A percentile compares a stretch with the other conserved stretches of the same genome.
Conservation (phyloP, 2,329 filamentous ascomycete species). For the Fusarium hostae region DNA sequence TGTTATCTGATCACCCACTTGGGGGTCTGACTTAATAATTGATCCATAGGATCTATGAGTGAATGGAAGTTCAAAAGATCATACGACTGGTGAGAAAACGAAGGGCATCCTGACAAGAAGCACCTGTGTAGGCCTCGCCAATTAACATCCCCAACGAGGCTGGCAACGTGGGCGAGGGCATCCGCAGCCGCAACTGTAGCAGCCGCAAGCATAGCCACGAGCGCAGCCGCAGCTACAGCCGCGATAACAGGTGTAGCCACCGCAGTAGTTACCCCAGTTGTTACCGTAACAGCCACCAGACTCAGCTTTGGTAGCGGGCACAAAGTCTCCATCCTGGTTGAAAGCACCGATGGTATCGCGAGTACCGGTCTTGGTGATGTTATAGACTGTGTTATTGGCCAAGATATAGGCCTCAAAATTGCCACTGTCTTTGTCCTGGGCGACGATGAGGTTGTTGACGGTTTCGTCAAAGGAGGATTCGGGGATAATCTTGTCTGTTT, state of each 20-base stretch:
- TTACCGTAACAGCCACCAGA: background rate
- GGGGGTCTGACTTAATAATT: background rate
- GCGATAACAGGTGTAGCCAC: background rate
- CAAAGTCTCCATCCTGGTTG: background rate
- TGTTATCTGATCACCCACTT: background rate
- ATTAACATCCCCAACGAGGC: background rate
- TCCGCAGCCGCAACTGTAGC: background rate
- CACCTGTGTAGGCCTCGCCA: fast-evolving
- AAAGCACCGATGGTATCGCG: background rate
- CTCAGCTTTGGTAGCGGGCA: background rate
- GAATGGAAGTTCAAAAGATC: background rate
- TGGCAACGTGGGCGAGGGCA: background rate
- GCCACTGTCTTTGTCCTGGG: background rate
- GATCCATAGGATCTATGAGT: background rate
- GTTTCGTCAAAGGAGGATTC: background rate
- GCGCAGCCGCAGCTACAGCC: background rate
- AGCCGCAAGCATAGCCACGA: background rate
- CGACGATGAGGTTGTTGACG: background rate
- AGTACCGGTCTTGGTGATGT: background rate
- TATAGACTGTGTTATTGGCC: fast-evolving
- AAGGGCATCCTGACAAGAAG: fast-evolving
- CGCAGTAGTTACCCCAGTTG: background rate
- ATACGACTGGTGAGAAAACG: background rate
- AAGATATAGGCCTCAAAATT: background rate
- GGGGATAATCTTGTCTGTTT: background rate